Conservation (phyloP, 208 protist species). For the Trypanosoma rangeli region DNA sequence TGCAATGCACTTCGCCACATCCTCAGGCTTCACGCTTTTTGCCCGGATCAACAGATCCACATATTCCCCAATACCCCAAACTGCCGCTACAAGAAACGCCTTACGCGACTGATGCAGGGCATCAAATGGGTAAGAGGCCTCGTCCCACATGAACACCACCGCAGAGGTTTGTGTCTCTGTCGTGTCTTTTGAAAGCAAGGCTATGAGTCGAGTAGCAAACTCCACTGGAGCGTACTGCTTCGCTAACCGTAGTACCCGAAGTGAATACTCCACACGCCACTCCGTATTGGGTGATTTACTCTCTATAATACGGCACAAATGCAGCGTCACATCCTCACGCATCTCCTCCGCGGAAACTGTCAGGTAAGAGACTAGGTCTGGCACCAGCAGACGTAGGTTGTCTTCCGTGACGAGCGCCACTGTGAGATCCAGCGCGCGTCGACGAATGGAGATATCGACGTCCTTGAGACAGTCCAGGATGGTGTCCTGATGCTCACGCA, state of each 20-base stretch:
- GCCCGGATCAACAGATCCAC: slow-evolving; percentile 79
- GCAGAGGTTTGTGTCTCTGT: slow-evolving; percentile 90
- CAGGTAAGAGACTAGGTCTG: slow-evolving; percentile 95
- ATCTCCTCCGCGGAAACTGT: slow-evolving; percentile 92
- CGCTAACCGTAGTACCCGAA: slow-evolving; percentile 90
- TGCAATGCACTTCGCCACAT: slow-evolving; percentile 59
- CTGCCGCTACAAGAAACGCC: slow-evolving; percentile 88
- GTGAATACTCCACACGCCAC: slow-evolving; percentile 97
- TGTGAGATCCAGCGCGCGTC: slow-evolving; percentile 96
- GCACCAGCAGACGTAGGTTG: slow-evolving; percentile 94
- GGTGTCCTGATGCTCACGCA: slow-evolving; percentile 92
- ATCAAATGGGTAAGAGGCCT: slow-evolving; percentile 75
- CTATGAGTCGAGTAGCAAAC: slow-evolving; percentile 86
- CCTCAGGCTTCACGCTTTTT: slow-evolving; percentile 21
- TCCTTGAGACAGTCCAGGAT: slow-evolving; percentile 98
- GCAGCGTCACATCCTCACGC: slow-evolving; percentile 90
- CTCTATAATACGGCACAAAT: slow-evolving; percentile 93
- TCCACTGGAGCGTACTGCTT: slow-evolving; percentile 60
- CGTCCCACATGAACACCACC: slow-evolving; percentile 89
- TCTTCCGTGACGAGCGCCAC: slow-evolving; percentile 95
- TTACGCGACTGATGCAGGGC: slow-evolving; percentile 76
- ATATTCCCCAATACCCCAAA: slow-evolving; percentile 98
- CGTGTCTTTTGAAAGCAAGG: slow-evolving; percentile 79
- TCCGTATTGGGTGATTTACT: slow-evolving; percentile 91
- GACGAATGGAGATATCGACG: slow-evolving; percentile 95